Conservation (phyloP, 805 yeast genomes). For the Lipomyces chichibuensis region DNA sequence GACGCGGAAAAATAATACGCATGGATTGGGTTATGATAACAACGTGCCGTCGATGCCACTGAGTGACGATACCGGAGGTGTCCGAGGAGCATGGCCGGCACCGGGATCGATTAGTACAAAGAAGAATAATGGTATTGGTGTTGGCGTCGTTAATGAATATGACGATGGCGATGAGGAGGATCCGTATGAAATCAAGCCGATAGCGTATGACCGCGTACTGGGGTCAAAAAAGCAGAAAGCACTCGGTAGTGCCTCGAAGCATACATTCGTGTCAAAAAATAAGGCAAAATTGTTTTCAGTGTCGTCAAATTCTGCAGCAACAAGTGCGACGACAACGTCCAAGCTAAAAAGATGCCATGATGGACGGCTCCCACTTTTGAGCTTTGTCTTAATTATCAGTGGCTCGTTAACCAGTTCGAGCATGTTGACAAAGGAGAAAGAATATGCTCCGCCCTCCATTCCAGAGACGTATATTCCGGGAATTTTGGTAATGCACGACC, state of each 20-base stretch:
- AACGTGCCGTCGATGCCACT: slow-evolving; percentile 7
- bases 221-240: slow-evolving; percentile 13
- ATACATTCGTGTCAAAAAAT: neutral
- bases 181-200: slow-evolving; percentile 30
- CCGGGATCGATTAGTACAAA: slow-evolving; percentile 18
- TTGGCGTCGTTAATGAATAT: slow-evolving; percentile 36
- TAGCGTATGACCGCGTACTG: slow-evolving; percentile 16
- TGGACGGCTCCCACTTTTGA: slow-evolving; percentile 30
- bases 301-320: neutral
- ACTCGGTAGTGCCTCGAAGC: neutral
- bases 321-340: neutral
- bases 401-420: neutral
- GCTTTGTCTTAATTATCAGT: slow-evolving; percentile 13
- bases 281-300: slow-evolving; percentile 2
- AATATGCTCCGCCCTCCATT: slow-evolving; percentile 23
- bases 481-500: slow-evolving; percentile 17
- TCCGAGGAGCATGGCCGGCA: slow-evolving; percentile 3
- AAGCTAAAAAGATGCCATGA: slow-evolving; percentile 21
- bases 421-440: neutral
- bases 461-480: slow-evolving; percentile 26
- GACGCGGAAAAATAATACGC: slow-evolving; percentile 4
- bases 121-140: slow-evolving; percentile 35
- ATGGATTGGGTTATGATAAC: slow-evolving; percentile 37
- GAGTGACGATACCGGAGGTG: neutral
- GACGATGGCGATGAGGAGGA: slow-evolving; percentile 38